Conservation (phyloP, 805 yeast species). For the Yarrowia keelungensis region DNA sequence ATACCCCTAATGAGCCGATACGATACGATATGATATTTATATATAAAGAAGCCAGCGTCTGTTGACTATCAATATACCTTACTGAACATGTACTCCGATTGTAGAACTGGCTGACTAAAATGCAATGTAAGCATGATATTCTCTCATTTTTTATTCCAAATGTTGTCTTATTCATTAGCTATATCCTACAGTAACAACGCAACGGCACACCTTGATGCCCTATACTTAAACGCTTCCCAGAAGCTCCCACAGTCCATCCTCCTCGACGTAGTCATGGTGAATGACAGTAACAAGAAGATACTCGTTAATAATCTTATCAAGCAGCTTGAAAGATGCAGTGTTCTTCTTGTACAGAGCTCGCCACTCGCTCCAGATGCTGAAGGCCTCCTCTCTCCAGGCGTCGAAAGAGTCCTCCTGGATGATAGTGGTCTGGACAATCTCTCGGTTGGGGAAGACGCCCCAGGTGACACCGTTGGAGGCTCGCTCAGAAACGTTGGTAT, state of each 20-base stretch:
- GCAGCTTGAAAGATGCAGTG: slow-evolving; percentile 62
- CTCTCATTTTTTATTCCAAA: neutral
- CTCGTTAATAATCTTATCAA: slow-evolving; percentile 64
- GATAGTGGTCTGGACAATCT: slow-evolving; percentile 88
- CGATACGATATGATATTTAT: slow-evolving; percentile 20
- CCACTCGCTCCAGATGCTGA: slow-evolving; percentile 92
- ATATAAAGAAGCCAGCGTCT: neutral
- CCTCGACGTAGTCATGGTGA: slow-evolving; percentile 80
- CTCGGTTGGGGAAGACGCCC: slow-evolving; percentile 95
- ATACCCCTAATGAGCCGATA: slow-evolving; percentile 6
- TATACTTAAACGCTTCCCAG: slow-evolving; percentile 18
- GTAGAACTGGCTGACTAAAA: neutral
- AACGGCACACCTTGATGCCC: neutral
- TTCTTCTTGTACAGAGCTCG: slow-evolving; percentile 71
- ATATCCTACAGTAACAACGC: neutral
- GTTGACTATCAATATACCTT: slow-evolving; percentile 1
- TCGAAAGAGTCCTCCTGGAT: slow-evolving; percentile 90
- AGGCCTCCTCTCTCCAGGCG: slow-evolving; percentile 97
- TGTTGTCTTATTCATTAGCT: slow-evolving; percentile 19
- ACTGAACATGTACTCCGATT: neutral
- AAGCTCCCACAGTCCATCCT: slow-evolving; percentile 70
- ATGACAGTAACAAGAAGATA: slow-evolving; percentile 84
- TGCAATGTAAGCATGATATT: too few species aligned
- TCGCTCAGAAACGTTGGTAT: slow-evolving; percentile 63
- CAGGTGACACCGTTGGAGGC: slow-evolving; percentile 88